These are phyloP conservation scores for Nicotiana undulata DNA, from an alignment of 257 asterid genomes.

Conservation along the genomic window DNA sequence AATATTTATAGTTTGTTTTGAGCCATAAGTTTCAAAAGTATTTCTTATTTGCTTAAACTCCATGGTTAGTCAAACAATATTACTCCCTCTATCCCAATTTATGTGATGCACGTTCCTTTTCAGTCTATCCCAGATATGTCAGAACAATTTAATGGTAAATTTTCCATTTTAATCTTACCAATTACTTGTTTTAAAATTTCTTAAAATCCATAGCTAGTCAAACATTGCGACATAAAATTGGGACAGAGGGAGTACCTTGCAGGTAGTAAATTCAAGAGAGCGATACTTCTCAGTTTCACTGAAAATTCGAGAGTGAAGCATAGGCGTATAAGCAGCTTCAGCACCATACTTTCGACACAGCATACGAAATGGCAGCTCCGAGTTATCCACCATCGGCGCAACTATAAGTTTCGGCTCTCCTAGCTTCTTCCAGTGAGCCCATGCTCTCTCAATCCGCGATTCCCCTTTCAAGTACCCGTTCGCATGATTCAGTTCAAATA, in stretches of 20 bases:
- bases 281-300: slow-evolving; percentile 73
- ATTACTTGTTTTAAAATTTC: too few relatives aligned
- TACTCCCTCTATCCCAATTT: too few relatives aligned
- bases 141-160: too few relatives aligned
- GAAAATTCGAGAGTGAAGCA: slow-evolving; percentile 93
- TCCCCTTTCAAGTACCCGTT: slow-evolving; percentile 59
- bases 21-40: too few relatives aligned
- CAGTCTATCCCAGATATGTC: too few relatives aligned
- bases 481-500: slow-evolving; percentile 26
- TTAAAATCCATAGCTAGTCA: too few relatives aligned
- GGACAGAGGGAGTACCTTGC: slow-evolving; percentile 26
- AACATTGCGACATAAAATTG: too few relatives aligned
- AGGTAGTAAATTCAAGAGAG: slow-evolving; percentile 76
- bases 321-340: slow-evolving; percentile 91
- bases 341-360: slow-evolving; percentile 96
- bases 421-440: slow-evolving; percentile 82
- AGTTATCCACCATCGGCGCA: slow-evolving; percentile 98
- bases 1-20: too few relatives aligned
- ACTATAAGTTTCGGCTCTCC: slow-evolving; percentile 74
- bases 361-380: slow-evolving; percentile 93
- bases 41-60: too few relatives aligned
- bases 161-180: too few relatives aligned
- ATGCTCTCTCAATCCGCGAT: slow-evolving; percentile 74
- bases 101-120: too few relatives aligned
- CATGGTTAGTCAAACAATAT: too few relatives aligned